Percentiles rank a stretch among this genome's conserved stretches.
Conservation (phyloP, 129 eudicot species). For the Helichrysum umbraculigerum region DNA sequence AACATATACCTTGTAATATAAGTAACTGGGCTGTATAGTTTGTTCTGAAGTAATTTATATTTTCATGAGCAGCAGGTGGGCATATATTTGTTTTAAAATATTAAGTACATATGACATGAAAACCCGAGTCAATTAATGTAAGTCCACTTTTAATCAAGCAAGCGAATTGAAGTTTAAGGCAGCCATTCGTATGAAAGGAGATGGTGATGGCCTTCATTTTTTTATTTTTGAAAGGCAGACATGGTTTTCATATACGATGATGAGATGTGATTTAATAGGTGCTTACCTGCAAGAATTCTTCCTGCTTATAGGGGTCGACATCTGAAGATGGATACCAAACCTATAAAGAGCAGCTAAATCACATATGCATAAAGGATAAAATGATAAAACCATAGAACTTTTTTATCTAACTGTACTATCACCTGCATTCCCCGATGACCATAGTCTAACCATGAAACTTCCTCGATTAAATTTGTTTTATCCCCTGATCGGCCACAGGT, state of each 20-base stretch:
- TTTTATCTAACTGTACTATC: constrained; percentile 27
- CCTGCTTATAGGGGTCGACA: constrained; percentile 87
- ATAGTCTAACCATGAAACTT: constrained; percentile 97
- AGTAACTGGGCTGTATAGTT: constrained; percentile 5
- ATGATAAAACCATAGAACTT: constrained; percentile 6
- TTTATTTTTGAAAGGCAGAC: no score
- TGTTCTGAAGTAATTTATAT: background rate
- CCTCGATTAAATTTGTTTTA: constrained; percentile 84
- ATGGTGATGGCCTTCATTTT: background rate
- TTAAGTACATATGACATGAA: background rate
- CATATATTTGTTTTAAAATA: background rate
- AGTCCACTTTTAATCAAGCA: background rate
- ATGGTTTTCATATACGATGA: constrained; percentile 11
- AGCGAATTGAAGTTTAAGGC: background rate
- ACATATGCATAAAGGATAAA: constrained; percentile 29
- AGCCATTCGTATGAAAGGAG: constrained; percentile 1
- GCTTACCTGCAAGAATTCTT: constrained; percentile 94
- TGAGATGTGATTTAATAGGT: constrained; percentile 21
- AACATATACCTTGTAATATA: background rate
- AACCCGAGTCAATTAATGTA: background rate
- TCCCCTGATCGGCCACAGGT: constrained; percentile 91
- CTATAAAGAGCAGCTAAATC: constrained; percentile 60
- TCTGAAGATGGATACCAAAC: constrained; percentile 99
- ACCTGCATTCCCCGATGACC: constrained; percentile 99
- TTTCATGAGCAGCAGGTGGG: background rate